Percentiles rank a stretch among this genome's conserved stretches.
phyloP scores from a whole-genome alignment of 345 rosid genomes.

The Sonneratia alba region DNA sequence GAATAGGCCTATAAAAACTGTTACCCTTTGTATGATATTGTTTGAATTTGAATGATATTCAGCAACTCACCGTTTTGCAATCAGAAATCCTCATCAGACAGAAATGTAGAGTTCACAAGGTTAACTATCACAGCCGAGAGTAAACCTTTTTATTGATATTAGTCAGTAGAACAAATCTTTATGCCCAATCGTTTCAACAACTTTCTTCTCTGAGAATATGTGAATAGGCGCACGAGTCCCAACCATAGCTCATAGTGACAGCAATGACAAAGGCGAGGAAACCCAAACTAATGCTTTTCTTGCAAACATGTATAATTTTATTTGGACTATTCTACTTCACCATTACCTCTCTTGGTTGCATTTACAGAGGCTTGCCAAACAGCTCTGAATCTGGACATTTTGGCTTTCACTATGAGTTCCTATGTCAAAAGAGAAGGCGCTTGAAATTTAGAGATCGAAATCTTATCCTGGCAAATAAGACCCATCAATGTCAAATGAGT shows the following conservation, averaged over 20 bases:
- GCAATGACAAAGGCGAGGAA: background rate
- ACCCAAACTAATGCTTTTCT: background rate
- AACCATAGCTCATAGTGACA: background rate
- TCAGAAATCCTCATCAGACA: background rate
- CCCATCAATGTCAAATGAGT: background rate
- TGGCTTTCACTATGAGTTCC: constrained; percentile 6
- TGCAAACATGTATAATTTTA: background rate
- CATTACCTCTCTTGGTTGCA: constrained; percentile 75
- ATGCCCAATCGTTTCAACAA: background rate
- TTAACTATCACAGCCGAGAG: background rate
- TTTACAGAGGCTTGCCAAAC: constrained; percentile 66
- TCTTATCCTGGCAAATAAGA: background rate
- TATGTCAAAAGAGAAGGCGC: background rate
- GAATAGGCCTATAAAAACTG: background rate
- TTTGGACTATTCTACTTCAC: background rate
- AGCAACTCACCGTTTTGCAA: background rate
- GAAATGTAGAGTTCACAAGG: too few relatives aligned
- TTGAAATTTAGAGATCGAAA: background rate
- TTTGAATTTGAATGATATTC: background rate
- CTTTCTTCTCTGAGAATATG: background rate
- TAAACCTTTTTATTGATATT: background rate
- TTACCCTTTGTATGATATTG: background rate
- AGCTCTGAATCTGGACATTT: constrained; percentile 69
- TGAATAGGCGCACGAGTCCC: background rate
- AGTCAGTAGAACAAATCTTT: background rate